Evolutionary conservation across 441 rosid genomes (phyloP), one percentile per base, ranked within the genome.

Genomic region (Populus trichocarpa): DNA sequence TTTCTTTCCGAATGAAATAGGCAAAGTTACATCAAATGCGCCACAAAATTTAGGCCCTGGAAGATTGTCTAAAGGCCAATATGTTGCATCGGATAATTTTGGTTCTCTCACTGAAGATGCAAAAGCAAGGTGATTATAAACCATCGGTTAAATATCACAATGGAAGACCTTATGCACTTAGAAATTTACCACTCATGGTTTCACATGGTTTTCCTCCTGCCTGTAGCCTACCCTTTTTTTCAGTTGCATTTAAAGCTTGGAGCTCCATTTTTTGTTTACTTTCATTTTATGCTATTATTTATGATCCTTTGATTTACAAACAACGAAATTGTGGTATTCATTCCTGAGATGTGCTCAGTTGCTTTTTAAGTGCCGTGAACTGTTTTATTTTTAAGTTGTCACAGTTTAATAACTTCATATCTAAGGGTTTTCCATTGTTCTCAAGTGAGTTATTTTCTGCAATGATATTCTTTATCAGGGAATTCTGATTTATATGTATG

Each of bases 1-100:
- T 83, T 96, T 92, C 92, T 89, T 84, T 86, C 92, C 89, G 30
- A 89, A 86, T 82, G 97, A 89, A 81, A 57, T 86, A 66, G 88
- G 81, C 78, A 87, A 85, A 83, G 80, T 70, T 84, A 82, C 80
- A 22, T 75, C 81, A 25, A 84, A 82, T 50, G 70, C 71, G 70
- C 68, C 79, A 9, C 86, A 84, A 76, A 81, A 80, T 86, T 79
- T 83, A 67, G 82, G 80, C 83, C 63, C 89, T 72, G 83, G 87
- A 81, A 85, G 87, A 83, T 81, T 73, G 30, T 79, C 86, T 36
- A 86, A 59, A 84, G 77, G 73, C 36, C 89, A 33, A 61, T 79
- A 78, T 80, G 87, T 84, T 77, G 93, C 87, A 42, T 84, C 89
- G 10, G 80, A 82, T 82, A 79, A 87, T 81, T 90, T 92, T 80